Evolutionary conservation across 805 yeast species (phyloP), one percentile per base, ranked within the genome.

Genomic region (Spathaspora hagerdaliae): DNA sequence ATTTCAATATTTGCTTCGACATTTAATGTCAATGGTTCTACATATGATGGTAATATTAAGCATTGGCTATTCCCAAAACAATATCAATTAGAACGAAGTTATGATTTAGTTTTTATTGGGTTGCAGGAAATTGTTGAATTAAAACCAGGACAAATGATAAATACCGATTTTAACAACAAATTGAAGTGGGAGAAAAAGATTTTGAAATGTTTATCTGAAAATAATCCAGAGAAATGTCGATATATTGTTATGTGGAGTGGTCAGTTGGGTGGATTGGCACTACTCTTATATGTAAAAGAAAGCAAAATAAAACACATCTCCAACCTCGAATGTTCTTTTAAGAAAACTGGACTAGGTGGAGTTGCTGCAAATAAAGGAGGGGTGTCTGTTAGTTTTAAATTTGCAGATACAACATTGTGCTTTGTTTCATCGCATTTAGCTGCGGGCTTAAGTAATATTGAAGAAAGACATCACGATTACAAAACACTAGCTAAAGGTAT

Each of bases 331-430:
- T 82, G 91, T 1, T 77, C 85, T 32, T 78, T 82, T 34, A 91
- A 88, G 54, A 92, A 92, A 57, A 91, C 98, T 0, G 99, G 99
- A 0, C 75, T 92, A 42, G 96, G 96, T 31, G 99, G 99, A 6
- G 82, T 90, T 65, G 83, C 95, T 46, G 81, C 82, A 9, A 83
- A 82, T 55, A 83, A 88, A 61, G 96, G 96, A 4, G 96, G 87
- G 2, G 79, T 87, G 38, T 83, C 86, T 0, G 79, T 85, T 2
- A 77, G 91, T 50, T 74, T 88, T 56, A 68, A 75, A 24, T 76
- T 83, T 48, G 81, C 84, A 11, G 81, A 81, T 31, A 81, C 92
- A 9, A 79, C 78, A 27, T 65, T 94, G 42, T 88, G 97, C 56
- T 79, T 92, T 52, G 81, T 92, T 10, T 82, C 83, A 3, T 82